Evolutionary conservation across 805 yeast species (phyloP), one percentile per base, ranked within the genome.

Genomic region (Kluyveromyces aestuarii): DNA sequence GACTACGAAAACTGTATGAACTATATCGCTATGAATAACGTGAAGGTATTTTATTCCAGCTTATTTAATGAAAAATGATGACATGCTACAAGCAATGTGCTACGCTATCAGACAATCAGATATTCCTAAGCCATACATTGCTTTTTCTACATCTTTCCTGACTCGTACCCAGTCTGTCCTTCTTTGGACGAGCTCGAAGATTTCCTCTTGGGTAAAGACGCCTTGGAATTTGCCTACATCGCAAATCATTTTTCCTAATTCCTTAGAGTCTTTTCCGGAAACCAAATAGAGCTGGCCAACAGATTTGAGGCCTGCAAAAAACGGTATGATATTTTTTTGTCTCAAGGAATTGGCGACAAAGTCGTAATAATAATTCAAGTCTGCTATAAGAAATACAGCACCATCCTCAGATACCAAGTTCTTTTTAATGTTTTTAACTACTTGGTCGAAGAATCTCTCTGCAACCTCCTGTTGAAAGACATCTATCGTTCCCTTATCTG

Each of bases 391-490:
- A 45, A 78, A 80, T 25, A 88, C 76, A 0, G 97, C 96, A 2
- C 99, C 98, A 11, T 75, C 76, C 2, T 81, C 81, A 3, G 95
- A 85, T 1, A 91, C 79, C 0, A 81, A 77, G 59, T 81, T 80
- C 45, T 77, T 74, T 56, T 89, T 87, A 49, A 93, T 73, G 49
- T 85, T 79, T 61, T 87, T 89, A 40, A 87, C 85, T 27, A 93
- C 69, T 1, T 82, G 72, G 37, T 77, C 81, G 59, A 87, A 88
- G 51, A 93, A 82, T 40, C 98, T 66, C 63, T 88, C 87, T 0
- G 96, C 96, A 35, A 91, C 82, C 59, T 93, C 99, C 61, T 90
- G 96, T 57, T 90, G 93, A 61, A 89, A 93, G 0, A 91, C 95
- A 56, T 90, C 98, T 25, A 90, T 76, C 11, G 95, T 83, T 1